Conservation (phyloP, 2,329 filamentous ascomycete species). For the Furcasterigmium sp. region DNA sequence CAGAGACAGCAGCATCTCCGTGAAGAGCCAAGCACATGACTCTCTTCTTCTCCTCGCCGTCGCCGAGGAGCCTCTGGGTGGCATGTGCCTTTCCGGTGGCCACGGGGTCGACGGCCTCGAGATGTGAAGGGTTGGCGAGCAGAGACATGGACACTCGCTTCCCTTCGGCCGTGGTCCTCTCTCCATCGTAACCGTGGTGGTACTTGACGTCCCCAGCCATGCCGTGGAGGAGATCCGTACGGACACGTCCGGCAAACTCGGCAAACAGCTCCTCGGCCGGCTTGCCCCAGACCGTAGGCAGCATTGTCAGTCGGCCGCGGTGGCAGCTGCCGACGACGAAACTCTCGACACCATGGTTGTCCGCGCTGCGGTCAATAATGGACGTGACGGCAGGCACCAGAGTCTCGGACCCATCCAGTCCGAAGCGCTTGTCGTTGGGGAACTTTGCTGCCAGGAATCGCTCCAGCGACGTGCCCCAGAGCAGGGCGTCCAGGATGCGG, state of each 20-base stretch:
- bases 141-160: slow-evolving; percentile 97
- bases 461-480: slow-evolving; percentile 98
- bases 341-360: slow-evolving; percentile 88
- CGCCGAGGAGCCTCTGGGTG: slow-evolving; percentile 97
- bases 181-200: slow-evolving; percentile 98
- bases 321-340: slow-evolving; percentile 99
- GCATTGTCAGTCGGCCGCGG: slow-evolving; percentile 93
- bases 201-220: slow-evolving; percentile 95
- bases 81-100: slow-evolving; percentile 95
- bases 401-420: slow-evolving; percentile 93
- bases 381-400: slow-evolving; percentile 99
- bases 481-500: slow-evolving; percentile 90
- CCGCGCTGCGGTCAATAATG: slow-evolving; percentile 93
- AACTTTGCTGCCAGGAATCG: slow-evolving; percentile 93
- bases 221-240: slow-evolving; percentile 77
- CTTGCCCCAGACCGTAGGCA: slow-evolving; percentile 97
- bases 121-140: slow-evolving; percentile 95
- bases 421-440: slow-evolving; percentile 99
- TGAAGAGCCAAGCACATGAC: slow-evolving; percentile 95
- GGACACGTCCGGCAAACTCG: slow-evolving; percentile 85
- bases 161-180: slow-evolving; percentile 92
- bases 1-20: slow-evolving; percentile 94
- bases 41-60: slow-evolving; percentile 79
- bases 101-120: slow-evolving; percentile 96
- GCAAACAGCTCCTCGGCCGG: slow-evolving; percentile 99